Conservation (phyloP, 768 basidiomycete species). For the Fomitopsis pulvina region DNA sequence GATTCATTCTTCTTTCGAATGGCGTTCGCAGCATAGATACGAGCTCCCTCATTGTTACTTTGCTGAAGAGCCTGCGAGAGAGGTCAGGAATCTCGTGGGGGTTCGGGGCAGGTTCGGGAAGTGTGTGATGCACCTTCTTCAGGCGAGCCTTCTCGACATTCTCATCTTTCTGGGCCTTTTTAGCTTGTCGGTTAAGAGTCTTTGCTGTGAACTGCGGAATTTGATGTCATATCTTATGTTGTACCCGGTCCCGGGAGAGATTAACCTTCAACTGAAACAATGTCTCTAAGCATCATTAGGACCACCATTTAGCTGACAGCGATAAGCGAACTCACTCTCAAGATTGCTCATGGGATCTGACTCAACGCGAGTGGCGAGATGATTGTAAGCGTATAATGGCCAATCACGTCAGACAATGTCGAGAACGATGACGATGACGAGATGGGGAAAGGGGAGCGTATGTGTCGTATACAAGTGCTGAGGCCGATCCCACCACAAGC, state of each 20-base stretch:
- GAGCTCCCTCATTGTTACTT: constrained; percentile 93
- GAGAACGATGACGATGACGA: no score
- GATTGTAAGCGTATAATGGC: no score
- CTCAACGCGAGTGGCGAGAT: constrained; percentile 1
- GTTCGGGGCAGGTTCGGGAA: not conserved
- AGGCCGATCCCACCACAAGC: no score
- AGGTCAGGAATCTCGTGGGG: not conserved
- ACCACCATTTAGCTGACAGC: not conserved
- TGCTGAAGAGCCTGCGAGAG: constrained; percentile 82
- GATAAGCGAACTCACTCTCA: constrained; percentile 61
- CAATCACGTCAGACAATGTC: no score
- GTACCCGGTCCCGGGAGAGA: no score
- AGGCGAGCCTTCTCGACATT: constrained; percentile 77
- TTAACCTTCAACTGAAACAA: constrained; percentile 96
- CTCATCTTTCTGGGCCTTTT: constrained; percentile 98
- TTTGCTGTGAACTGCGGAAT: constrained; percentile 94
- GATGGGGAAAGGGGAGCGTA: no score
- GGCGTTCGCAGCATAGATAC: constrained; percentile 97
- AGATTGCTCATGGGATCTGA: constrained; percentile 61
- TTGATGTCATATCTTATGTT: not conserved
- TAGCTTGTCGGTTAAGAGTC: constrained; percentile 88
- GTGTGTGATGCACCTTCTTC: constrained; percentile 67
- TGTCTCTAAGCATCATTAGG: constrained; percentile 61
- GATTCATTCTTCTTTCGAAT: constrained; percentile 97
- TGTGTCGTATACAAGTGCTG: no score